Percentiles rank a stretch among this genome's conserved stretches.
Evolutionary conservation across 495 filamentous ascomycete species (phyloP).

Genomic region (Trichoderma virens): DNA sequence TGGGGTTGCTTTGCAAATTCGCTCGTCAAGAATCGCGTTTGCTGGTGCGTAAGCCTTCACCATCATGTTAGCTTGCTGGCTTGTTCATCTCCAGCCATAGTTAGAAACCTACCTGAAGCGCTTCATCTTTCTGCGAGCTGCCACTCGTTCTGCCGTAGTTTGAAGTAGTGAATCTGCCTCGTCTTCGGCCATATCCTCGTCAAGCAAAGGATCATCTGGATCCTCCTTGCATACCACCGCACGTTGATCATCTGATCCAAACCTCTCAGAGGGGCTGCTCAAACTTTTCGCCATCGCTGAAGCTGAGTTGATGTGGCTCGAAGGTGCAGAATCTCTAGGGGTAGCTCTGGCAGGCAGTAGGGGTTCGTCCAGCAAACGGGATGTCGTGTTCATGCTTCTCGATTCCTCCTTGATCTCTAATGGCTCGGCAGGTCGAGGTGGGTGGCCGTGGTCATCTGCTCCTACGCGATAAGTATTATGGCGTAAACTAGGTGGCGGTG

Average conservation of each 20-base stretch:
- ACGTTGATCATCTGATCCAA: slow-evolving; percentile 23
- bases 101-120: slow-evolving; percentile 65
- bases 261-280: slow-evolving; percentile 21
- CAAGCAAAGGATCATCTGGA: slow-evolving; percentile 42
- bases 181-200: slow-evolving; percentile 34
- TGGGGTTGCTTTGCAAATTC: slow-evolving; percentile 95
- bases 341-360: slow-evolving; percentile 33
- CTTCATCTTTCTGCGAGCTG: slow-evolving; percentile 91
- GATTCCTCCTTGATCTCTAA: slow-evolving; percentile 21
- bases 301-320: slow-evolving; percentile 33
- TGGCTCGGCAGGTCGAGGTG: slow-evolving; percentile 33
- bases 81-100: slow-evolving; percentile 12
- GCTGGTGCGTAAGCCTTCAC: slow-evolving; percentile 83
- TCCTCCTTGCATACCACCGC: slow-evolving; percentile 34
- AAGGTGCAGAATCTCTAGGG: slow-evolving; percentile 31
- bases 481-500: background rate
- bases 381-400: background rate
- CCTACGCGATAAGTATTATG: background rate
- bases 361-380: slow-evolving; percentile 28
- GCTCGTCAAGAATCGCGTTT: slow-evolving; percentile 94
- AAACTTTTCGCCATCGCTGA: slow-evolving; percentile 13
- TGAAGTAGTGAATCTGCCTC: slow-evolving; percentile 43
- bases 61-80: slow-evolving; percentile 16
- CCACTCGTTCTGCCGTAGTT: slow-evolving; percentile 61
- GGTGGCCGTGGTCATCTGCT: slow-evolving; percentile 25